These are phyloP conservation scores for Zea luxurians DNA, from an alignment of 176 grass and related monocot genomes.

Conservation along the genomic window DNA sequence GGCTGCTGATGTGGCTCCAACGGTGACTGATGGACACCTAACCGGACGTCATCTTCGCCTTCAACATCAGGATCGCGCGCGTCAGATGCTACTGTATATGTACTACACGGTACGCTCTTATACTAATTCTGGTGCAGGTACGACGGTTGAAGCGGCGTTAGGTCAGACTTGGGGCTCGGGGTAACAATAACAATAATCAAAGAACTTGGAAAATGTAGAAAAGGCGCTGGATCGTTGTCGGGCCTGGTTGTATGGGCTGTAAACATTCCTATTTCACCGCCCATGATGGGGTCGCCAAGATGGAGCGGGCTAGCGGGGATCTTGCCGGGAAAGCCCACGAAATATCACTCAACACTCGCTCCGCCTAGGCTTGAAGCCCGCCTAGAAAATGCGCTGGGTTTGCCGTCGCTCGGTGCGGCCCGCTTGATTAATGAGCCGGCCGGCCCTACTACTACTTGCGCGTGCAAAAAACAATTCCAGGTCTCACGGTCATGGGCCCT, in stretches of 20 bases:
- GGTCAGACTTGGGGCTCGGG: neutral
- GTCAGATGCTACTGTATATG: neutral
- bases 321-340: neutral
- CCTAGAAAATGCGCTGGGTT: too few relatives aligned
- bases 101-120: neutral
- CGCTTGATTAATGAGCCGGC: too few relatives aligned
- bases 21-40: conserved; percentile 10
- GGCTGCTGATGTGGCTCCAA: conserved; percentile 31
- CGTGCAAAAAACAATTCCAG: too few relatives aligned
- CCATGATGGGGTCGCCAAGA: too few relatives aligned
- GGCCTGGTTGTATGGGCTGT: neutral
- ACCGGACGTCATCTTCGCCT: neutral
- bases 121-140: neutral
- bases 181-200: neutral
- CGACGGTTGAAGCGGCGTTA: neutral
- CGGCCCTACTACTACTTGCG: too few relatives aligned
- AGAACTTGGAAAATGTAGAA: neutral
- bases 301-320: neutral
- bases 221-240: neutral
- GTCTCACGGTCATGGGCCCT: too few relatives aligned
- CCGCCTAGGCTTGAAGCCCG: neutral
- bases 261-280: neutral
- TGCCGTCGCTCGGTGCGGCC: neutral
- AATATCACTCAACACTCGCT: neutral
- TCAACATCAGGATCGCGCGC: neutral